A percentile compares a stretch with the other conserved stretches of the same genome.
Evolutionary conservation across 2,329 filamentous ascomycete genomes (phyloP).

Genomic region (Fusarium transvaalense): DNA sequence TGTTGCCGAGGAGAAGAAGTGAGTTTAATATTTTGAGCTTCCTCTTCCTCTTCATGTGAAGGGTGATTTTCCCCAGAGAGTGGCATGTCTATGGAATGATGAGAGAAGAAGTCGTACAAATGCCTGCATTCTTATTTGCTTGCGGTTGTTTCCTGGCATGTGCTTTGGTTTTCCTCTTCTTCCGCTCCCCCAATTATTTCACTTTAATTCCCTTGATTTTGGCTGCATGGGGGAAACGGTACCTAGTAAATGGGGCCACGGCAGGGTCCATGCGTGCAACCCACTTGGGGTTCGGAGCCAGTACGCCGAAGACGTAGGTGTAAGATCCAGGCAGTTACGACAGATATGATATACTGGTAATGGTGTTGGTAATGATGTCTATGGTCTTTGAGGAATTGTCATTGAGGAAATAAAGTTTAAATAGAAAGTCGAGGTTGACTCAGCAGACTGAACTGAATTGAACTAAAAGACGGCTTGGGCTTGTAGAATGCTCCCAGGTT

Average conservation of each 20-base stretch:
- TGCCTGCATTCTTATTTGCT: constrained; percentile 44
- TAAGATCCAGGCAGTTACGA: not conserved
- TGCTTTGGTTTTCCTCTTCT: constrained; percentile 32
- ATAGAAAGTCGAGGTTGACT: not conserved
- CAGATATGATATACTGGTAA: too few relatives aligned
- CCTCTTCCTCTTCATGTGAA: constrained; percentile 17
- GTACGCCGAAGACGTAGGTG: constrained; percentile 40
- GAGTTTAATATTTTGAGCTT: constrained; percentile 16
- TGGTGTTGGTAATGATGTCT: not conserved
- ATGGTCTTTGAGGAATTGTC: not conserved
- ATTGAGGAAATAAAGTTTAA: constrained; percentile 2
- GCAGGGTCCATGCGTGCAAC: constrained; percentile 38
- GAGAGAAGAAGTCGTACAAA: constrained; percentile 39
- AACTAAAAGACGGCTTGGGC: not conserved
- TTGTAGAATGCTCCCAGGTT: not conserved
- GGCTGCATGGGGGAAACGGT: constrained; percentile 22
- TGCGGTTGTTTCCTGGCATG: constrained; percentile 47
- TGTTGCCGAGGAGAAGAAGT: constrained; percentile 31
- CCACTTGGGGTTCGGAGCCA: constrained; percentile 39
- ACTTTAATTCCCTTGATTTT: constrained; percentile 9
- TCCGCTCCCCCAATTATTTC: not conserved
- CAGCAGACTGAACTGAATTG: not conserved
- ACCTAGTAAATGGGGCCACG: constrained; percentile 42
- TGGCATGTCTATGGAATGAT: constrained; percentile 48
- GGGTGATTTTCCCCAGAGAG: constrained; percentile 23